Base-by-base conservation (phyloP, 2,329 filamentous ascomycete species). In the Didymella lethalis region DNA sequence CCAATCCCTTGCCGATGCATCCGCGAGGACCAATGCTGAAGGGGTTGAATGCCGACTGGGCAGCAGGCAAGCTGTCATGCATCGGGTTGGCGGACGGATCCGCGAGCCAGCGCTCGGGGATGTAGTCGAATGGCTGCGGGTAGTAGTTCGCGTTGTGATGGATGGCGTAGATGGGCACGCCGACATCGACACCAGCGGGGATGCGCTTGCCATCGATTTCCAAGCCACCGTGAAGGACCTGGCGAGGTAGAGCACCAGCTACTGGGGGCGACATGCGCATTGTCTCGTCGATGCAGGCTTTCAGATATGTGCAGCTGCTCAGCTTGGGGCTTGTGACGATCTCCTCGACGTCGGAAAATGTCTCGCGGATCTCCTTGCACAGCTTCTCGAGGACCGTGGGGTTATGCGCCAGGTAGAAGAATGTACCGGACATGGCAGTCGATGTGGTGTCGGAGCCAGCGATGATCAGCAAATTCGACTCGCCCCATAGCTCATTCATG, bases 21-120 rank as follows among this genome's bases (percentile, higher is more conserved):
- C 88, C 88, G 11, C 89, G 79, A 0, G 88, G 86, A 0, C 90
- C 90, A 61, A 91, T 80, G 45, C 85, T 88, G 67, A 92, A 92
- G 1, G 91, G 89, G 62, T 88, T 92, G 77, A 91, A 94, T 0
- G 90, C 90, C 32, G 82, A 83, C 49, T 89, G 84, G 2, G 90
- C 88, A 11, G 69, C 67, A 8, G 66, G 28, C 26, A 77, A 66
- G 31, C 68, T 68, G 41, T 41, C 54, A 38, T 72, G 66, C 14
- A 75, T 50, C 2, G 75, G 74, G 49, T 77, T 76, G 16, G 57
- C 57, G 0, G 64, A 56, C 0, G 70, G 48, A 38, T 77, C 74
- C 2, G 64, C 61, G 2, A 79, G 67, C 77, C 77, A 79, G 43
- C 77, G 73, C 57, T 76, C 75, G 0, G 77, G 77, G 1, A 72